A percentile compares a stretch with the other conserved stretches of the same genome.
phyloP scores from a whole-genome alignment of 371 early-diverging fungal species.

The Mucor irregularis region DNA sequence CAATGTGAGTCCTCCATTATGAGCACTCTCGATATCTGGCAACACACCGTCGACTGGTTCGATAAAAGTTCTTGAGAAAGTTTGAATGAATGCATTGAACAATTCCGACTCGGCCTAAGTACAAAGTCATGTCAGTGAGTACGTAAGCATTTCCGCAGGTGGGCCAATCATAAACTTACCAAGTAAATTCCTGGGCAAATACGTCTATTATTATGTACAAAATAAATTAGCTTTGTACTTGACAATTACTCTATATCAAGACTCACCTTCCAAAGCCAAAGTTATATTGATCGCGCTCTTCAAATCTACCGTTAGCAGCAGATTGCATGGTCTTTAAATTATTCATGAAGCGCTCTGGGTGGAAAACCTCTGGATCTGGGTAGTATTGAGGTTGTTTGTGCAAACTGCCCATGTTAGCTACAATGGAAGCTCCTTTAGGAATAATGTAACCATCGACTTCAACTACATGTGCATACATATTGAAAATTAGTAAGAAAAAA shows the following conservation, averaged over 20 bases:
- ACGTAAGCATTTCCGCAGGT: too few species aligned
- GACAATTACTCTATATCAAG: too few species aligned
- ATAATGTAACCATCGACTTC: conserved; percentile 6
- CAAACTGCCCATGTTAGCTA: conserved; percentile 6
- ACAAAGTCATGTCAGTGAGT: neutral
- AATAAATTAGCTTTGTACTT: too few species aligned
- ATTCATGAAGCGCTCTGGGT: conserved; percentile 10
- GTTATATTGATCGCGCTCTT: conserved; percentile 8
- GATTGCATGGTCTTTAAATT: conserved; percentile 3
- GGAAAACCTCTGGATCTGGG: conserved; percentile 4
- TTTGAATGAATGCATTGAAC: neutral
- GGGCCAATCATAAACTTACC: too few species aligned
- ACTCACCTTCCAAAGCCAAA: conserved; percentile 23
- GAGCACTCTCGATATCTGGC: neutral
- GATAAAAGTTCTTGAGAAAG: neutral
- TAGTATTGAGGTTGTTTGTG: conserved; percentile 3
- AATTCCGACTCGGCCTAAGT: conserved; percentile 9
- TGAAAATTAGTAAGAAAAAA: neutral
- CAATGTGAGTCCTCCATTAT: neutral
- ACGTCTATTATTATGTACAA: too few species aligned
- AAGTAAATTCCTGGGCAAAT: too few species aligned
- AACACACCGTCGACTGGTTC: neutral
- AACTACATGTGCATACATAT: too few species aligned
- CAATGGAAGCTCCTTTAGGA: neutral
- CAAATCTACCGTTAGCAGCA: conserved; percentile 7